Percentiles rank a stretch among this genome's conserved stretches.
These are phyloP conservation scores for Myriosclerotinia duriaeana DNA, from an alignment of 2,329 filamentous ascomycete genomes.

Conservation along the genomic window DNA sequence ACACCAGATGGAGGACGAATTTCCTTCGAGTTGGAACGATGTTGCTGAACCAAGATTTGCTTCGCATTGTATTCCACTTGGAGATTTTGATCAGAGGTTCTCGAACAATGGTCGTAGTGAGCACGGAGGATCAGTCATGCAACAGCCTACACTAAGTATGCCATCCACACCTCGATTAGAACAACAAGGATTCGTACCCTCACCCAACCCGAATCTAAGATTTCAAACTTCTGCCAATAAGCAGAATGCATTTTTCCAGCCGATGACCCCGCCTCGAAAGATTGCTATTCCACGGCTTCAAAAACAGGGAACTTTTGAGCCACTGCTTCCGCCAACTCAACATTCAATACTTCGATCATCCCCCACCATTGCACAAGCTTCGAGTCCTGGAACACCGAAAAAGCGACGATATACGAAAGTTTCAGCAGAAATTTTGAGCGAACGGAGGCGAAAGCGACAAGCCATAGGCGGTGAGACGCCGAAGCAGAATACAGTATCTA, in stretches of 20 bases:
- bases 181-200: background rate
- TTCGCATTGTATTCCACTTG: background rate
- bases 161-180: constrained; percentile 1
- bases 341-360: background rate
- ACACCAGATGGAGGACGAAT: background rate
- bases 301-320: background rate
- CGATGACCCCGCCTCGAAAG: background rate
- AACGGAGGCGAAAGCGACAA: background rate
- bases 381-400: background rate
- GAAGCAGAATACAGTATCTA: background rate
- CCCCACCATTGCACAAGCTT: background rate
- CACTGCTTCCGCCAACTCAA: background rate
- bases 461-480: background rate
- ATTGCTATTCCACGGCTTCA: constrained; percentile 1
- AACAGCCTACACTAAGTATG: background rate
- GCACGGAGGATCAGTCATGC: background rate
- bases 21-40: background rate
- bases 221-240: background rate
- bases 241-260: background rate
- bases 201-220: background rate
- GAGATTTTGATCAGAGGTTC: background rate
- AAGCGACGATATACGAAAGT: background rate
- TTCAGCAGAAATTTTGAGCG: background rate
- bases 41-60: background rate
- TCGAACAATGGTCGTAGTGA: background rate